phyloP scores from a whole-genome alignment of 345 rosid genomes.

The Eucalyptus cladocalyx region DNA sequence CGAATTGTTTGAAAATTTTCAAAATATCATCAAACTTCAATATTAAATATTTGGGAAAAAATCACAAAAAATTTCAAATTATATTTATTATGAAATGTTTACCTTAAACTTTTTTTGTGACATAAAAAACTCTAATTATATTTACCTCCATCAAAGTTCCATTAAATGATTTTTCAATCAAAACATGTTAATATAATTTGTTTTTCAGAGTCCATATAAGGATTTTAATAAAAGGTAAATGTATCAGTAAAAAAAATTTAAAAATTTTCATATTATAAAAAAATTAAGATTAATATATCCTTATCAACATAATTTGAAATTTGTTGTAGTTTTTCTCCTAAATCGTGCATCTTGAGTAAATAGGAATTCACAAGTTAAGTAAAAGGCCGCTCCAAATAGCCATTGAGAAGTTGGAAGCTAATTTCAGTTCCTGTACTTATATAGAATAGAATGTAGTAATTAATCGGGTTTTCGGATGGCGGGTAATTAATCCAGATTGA shows the following conservation, averaged over 20 bases:
- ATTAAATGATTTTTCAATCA: too few species aligned
- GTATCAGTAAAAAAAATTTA: too few species aligned
- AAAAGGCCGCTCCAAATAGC: background rate
- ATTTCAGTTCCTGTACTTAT: background rate
- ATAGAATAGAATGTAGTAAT: background rate
- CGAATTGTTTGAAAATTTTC: background rate
- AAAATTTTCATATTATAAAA: fast-evolving
- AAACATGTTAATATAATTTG: too few species aligned
- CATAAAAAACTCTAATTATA: fast-evolving
- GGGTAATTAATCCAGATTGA: background rate
- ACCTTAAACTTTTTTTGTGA: fast-evolving
- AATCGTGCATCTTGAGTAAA: background rate
- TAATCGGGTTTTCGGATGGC: background rate
- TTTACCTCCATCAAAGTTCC: fast-evolving
- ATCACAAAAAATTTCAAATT: background rate
- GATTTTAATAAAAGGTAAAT: too few species aligned
- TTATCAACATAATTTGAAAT: background rate
- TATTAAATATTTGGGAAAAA: background rate
- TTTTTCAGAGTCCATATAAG: too few species aligned
- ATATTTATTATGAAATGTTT: background rate
- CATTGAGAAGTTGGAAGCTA: background rate
- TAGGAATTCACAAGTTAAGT: background rate
- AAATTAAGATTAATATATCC: background rate
- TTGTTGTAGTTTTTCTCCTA: too few species aligned
- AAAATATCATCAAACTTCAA: background rate